Evolutionary conservation across 2,329 filamentous ascomycete species (phyloP), one percentile per base, ranked within the genome.

Genomic region (Dactylellina parvicollis): DNA sequence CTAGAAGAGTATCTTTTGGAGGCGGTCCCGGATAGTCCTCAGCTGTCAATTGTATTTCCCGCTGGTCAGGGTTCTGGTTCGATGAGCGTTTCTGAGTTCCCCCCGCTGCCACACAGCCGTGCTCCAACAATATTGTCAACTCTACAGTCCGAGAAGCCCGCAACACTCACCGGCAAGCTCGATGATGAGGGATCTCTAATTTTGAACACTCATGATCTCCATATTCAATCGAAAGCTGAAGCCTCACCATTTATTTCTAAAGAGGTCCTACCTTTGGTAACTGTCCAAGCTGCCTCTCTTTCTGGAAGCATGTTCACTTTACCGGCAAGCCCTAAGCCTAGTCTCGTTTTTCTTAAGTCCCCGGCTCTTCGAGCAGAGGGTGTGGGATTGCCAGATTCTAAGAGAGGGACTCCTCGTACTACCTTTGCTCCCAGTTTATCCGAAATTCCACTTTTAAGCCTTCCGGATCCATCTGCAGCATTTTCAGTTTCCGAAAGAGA

Each of bases 61-160:
- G n/a, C 18, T 3, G 40, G 38, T 1, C 4, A 22, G 1, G 8
- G 9, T 22, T 14, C 18, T 9, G 16, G 14, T 10, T 30, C 12
- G n/a, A 24, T 16, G 22, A 3, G 20, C 16, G 4, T 10, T 0
- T 18, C 28, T 2, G n/a, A 34, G 22, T 52, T 64, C 1, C 57
- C 66, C 2, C n/a, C 36, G 7, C 34, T 71, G 18, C 66, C 66
- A 24, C 40, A 50, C 10, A 71, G 57, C 22, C 56, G 66, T 9
- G 49, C 57, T n/a, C 16, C 32, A n/a, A 57, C 66, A 1, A 30
- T 46, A 22, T 3, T 60, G 8, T 60, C 42, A 14, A 38, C 4
- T 38, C 12, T 14, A 5, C 34, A 14, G 12, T 14, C 5, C 12
- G 12, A 14, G 34, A 38, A 38, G 34, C 12, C 12, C 34, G 16